phyloP scores from a whole-genome alignment of 2,329 filamentous ascomycete species.

The Alternaria longipes region DNA sequence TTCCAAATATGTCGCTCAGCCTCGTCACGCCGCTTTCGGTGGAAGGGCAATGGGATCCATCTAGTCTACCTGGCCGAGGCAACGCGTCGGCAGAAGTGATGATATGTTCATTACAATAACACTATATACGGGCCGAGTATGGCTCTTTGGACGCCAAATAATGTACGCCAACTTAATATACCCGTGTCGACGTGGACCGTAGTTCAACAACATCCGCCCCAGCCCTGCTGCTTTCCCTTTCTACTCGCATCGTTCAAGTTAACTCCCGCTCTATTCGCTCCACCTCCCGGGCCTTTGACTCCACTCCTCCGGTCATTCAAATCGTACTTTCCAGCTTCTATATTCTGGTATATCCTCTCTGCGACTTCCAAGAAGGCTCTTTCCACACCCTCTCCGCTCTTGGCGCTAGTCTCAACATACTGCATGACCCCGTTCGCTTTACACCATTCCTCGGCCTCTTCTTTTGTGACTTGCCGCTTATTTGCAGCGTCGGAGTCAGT shows the following conservation, averaged over 20 bases:
- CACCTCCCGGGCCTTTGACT: conserved; percentile 75
- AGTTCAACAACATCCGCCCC: conserved; percentile 45
- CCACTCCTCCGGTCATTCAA: conserved; percentile 91
- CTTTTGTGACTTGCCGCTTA: conserved; percentile 78
- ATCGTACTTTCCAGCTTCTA: conserved; percentile 94
- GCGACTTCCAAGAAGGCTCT: conserved; percentile 92
- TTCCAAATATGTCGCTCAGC: neutral
- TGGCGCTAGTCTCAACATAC: conserved; percentile 96
- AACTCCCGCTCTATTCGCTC: conserved; percentile 53
- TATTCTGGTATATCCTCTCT: conserved; percentile 95
- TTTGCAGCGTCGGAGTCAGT: conserved; percentile 58
- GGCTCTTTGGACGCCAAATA: neutral
- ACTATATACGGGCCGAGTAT: neutral
- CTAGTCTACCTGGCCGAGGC: neutral
- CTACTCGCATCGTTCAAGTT: conserved; percentile 54
- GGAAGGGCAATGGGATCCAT: neutral
- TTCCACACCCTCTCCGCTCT: conserved; percentile 94
- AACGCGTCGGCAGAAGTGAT: neutral
- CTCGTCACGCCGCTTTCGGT: neutral
- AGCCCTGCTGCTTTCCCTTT: conserved; percentile 45
- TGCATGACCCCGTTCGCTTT: conserved; percentile 83
- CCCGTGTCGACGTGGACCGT: neutral
- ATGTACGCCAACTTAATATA: neutral
- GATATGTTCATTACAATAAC: conserved; percentile 7
- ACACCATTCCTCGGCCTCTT: conserved; percentile 93